These are phyloP conservation scores for Hanseniaspora singularis DNA, from an alignment of 805 yeast genomes.

Conservation along the genomic window DNA sequence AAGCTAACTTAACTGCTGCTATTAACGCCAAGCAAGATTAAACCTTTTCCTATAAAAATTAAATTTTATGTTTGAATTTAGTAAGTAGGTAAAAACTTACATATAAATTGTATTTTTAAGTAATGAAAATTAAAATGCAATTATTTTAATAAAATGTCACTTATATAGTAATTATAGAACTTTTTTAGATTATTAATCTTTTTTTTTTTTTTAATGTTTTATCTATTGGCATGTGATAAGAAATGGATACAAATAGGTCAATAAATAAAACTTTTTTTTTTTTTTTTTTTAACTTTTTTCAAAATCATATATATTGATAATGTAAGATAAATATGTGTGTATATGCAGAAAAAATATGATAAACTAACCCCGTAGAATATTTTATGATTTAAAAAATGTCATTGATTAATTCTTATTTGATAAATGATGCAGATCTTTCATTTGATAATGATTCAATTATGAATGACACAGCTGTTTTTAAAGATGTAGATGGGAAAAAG, in stretches of 20 bases:
- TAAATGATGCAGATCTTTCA: background rate
- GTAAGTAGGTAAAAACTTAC: too few relatives aligned
- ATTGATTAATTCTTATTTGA: background rate
- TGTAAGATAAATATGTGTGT: too few relatives aligned
- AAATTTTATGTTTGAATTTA: background rate
- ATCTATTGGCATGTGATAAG: too few relatives aligned
- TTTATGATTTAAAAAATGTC: background rate
- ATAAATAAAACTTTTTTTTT: background rate
- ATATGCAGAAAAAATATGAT: too few relatives aligned
- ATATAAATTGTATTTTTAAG: background rate
- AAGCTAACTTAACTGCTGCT: slow-evolving; percentile 50
- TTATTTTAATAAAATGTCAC: too few relatives aligned
- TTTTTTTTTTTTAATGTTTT: too few relatives aligned
- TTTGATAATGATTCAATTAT: background rate
- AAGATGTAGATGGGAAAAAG: slow-evolving; percentile 6
- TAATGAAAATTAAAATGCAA: background rate
- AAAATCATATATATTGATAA: too few relatives aligned
- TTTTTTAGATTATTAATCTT: too few relatives aligned
- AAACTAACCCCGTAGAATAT: too few relatives aligned
- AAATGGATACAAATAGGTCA: too few relatives aligned
- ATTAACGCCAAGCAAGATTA: slow-evolving; percentile 32
- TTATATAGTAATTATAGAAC: too few relatives aligned
- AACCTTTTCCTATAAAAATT: slow-evolving; percentile 12
- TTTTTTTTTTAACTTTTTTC: background rate
- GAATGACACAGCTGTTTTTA: background rate